Base-by-base conservation (phyloP, 176 grass and related monocot species). In the Canna indica region DNA sequence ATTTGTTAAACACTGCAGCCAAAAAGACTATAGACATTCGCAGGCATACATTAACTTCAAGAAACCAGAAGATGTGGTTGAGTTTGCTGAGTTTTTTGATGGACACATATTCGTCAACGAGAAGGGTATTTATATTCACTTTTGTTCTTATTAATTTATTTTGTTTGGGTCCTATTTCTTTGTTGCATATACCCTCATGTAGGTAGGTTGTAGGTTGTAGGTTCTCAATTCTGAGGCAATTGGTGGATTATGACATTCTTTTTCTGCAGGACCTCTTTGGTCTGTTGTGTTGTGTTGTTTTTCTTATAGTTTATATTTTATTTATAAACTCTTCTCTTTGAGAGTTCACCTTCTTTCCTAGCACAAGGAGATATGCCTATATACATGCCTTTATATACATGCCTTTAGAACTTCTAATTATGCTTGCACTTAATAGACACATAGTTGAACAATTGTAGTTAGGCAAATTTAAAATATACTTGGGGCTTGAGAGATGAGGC, bases 71-170 rank as follows among this genome's bases (percentile, higher is more conserved):
- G 75, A 77, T 68, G 75, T 77, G 46, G 62, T 68, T 32, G 75
- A 77, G 64, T 77, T 77, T 77, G 75, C 75, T 68, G 75, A 77
- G 62, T 68, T 57, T 47, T 77, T 77, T 68, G 75, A 68, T 77
- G 75, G 75, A 22, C 75, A 77, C n/a, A 45, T 77, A 57, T 77
- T 77, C 27, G 64, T 77, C 64, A 77, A 69, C 32, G 64, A 77
- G 66, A 77, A 77, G 64, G 75, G 75, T 77, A 77, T 53, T 77
- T 41, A 4, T 5, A 31, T 26, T 15, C 35, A 27, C 36, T 47
- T 70, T 34, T 48, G 17, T 69, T 18, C 24, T 31, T 18, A 35
- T 47, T 20, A 34, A 47, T 64, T 45, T 33, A 46, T 30, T 30
- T 57, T 42, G 39, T 38, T 36, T 59, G 17, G 5, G 4, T 60